phyloP scores from a whole-genome alignment of 257 asterid genomes.

The Solanum pinnatisectum region DNA sequence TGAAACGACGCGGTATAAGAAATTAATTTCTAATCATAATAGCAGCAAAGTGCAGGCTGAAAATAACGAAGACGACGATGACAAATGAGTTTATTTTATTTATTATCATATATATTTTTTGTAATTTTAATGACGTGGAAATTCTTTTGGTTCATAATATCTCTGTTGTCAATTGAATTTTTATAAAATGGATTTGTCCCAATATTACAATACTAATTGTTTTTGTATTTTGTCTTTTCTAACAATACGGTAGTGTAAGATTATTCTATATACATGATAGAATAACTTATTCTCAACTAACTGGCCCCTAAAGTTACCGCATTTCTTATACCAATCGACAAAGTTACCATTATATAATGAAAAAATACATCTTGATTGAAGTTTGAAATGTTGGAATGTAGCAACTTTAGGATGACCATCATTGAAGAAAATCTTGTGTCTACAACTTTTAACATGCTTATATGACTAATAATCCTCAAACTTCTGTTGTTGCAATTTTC shows the following conservation, averaged over 20 bases:
- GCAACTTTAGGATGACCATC: background rate
- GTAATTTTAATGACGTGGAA: background rate
- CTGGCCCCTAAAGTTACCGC: background rate
- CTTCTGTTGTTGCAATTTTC: background rate
- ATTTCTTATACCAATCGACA: no score
- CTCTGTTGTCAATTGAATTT: background rate
- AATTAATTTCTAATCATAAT: constrained; percentile 13
- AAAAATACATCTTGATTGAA: background rate
- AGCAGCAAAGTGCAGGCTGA: constrained; percentile 7
- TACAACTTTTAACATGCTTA: background rate
- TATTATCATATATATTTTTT: background rate
- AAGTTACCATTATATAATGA: no score
- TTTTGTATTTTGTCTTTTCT: background rate
- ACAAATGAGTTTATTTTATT: background rate
- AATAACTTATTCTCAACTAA: background rate
- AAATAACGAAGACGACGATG: background rate
- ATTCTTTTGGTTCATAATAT: background rate
- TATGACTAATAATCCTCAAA: background rate
- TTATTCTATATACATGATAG: no score
- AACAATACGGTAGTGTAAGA: background rate
- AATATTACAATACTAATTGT: no score
- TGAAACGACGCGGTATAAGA: constrained; percentile 38
- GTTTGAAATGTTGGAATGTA: background rate
- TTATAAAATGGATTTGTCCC: background rate
- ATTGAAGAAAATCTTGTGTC: background rate